Conservation (phyloP, 2,329 filamentous ascomycete species). For the Penicillium aurantiogriseum region DNA sequence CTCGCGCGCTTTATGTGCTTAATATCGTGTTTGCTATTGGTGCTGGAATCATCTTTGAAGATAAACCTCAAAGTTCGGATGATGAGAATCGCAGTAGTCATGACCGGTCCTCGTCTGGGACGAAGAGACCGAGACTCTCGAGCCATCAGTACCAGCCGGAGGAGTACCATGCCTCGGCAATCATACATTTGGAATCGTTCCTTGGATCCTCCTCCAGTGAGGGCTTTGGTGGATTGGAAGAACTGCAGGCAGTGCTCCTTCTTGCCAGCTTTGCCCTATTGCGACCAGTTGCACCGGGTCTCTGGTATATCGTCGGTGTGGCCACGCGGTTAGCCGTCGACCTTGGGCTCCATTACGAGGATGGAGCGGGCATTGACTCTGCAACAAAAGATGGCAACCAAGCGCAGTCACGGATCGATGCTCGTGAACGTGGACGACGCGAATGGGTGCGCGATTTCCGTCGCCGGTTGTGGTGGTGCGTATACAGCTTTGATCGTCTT, state of each 20-base stretch:
- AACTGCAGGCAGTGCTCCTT: conserved; percentile 87
- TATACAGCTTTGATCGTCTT: conserved; percentile 90
- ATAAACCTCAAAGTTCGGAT: conserved; percentile 34
- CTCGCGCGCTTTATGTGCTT: conserved; percentile 84
- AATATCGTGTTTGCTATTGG: conserved; percentile 98
- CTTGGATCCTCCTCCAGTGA: conserved; percentile 61
- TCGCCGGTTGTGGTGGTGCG: conserved; percentile 92
- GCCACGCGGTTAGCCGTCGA: conserved; percentile 88
- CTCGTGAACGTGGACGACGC: conserved; percentile 63
- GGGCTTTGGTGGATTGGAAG: conserved; percentile 81
- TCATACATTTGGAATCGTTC: conserved; percentile 85
- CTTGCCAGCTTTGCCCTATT: conserved; percentile 89
- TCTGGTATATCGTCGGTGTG: conserved; percentile 97
- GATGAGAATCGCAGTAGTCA: conserved; percentile 23
- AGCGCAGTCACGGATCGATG: conserved; percentile 43
- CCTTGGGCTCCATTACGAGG: conserved; percentile 88
- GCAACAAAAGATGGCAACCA: conserved; percentile 38
- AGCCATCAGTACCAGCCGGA: conserved; percentile 74
- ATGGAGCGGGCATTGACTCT: conserved; percentile 66
- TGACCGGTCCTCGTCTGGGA: conserved; percentile 30
- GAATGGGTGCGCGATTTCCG: conserved; percentile 85
- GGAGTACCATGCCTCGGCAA: conserved; percentile 93
- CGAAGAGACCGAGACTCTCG: conserved; percentile 54
- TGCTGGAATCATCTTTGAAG: conserved; percentile 80
- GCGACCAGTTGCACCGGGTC: conserved; percentile 83